These are phyloP conservation scores for Chrysoporthe austroafricana DNA, from an alignment of 2,329 filamentous ascomycete genomes.

Conservation along the genomic window DNA sequence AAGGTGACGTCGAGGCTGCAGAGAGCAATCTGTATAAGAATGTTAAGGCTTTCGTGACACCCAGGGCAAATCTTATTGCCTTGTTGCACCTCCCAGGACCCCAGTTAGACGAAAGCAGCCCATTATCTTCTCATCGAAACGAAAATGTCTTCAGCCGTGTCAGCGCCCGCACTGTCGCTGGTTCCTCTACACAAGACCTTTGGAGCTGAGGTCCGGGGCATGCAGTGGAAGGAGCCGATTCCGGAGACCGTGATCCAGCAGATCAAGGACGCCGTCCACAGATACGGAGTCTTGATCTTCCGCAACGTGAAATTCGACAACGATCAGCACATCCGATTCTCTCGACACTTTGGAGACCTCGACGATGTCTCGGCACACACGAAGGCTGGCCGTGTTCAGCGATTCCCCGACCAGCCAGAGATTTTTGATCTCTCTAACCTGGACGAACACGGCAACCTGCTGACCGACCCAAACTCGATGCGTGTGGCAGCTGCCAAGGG, in stretches of 20 bases:
- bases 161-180: no score
- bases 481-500: not conserved
- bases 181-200: slow-evolving; percentile 3
- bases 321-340: not conserved
- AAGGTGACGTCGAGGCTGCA: no score
- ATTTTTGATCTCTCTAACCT: not conserved
- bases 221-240: not conserved
- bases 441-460: not conserved
- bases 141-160: no score
- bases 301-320: not conserved
- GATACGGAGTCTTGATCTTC: not conserved
- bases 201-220: not conserved
- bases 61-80: no score
- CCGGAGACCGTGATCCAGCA: not conserved
- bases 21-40: no score
- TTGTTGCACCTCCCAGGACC: no score
- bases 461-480: no score
- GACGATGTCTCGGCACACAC: not conserved
- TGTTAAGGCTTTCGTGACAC: no score
- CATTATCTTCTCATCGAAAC: no score
- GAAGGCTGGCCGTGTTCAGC: not conserved
- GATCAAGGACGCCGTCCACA: not conserved
- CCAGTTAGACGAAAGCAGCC: no score
- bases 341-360: not conserved
- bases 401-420: no score